Conservation (phyloP, 116 monocot genomes). For the Trichopus zeylanicus region DNA sequence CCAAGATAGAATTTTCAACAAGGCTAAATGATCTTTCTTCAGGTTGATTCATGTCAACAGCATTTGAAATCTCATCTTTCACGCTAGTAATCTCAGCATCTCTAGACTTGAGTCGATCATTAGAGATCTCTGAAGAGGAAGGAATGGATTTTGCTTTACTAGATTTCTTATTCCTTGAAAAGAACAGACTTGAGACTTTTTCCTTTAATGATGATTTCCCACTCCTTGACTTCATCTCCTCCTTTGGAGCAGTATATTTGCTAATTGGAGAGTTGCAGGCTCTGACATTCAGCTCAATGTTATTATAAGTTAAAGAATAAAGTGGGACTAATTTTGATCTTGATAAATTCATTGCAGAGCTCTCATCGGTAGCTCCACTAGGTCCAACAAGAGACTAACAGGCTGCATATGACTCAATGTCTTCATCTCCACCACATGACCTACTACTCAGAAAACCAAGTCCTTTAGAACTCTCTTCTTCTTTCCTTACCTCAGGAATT, state of each 20-base stretch:
- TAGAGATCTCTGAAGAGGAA: conserved; percentile 9
- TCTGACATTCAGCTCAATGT: conserved; percentile 22
- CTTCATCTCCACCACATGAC: conserved; percentile 36
- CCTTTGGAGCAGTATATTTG: conserved; percentile 22
- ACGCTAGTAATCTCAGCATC: not conserved
- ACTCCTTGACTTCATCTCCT: conserved; percentile 26
- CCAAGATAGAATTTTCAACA: conserved; percentile 4
- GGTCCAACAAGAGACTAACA: conserved; percentile 21
- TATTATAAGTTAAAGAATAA: conserved; percentile 41
- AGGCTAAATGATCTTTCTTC: conserved; percentile 3
- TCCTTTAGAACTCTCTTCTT: conserved; percentile 17
- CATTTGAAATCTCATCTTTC: conserved; percentile 1
- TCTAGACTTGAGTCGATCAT: conserved; percentile 4
- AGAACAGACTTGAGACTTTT: conserved; percentile 66
- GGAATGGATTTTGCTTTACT: conserved; percentile 21
- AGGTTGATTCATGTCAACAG: not conserved
- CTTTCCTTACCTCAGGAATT: conserved; percentile 47
- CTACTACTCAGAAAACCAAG: conserved; percentile 16
- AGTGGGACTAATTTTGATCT: conserved; percentile 71
- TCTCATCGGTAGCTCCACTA: conserved; percentile 14
- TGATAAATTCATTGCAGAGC: conserved; percentile 27
- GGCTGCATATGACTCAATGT: conserved; percentile 15
- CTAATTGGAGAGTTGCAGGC: conserved; percentile 11
- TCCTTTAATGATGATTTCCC: conserved; percentile 37
- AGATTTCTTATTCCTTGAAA: conserved; percentile 54